Percentiles rank a stretch among this genome's conserved stretches.
Evolutionary conservation across 768 basidiomycete genomes (phyloP).

Genomic region (Pleurotus cornucopiae): DNA sequence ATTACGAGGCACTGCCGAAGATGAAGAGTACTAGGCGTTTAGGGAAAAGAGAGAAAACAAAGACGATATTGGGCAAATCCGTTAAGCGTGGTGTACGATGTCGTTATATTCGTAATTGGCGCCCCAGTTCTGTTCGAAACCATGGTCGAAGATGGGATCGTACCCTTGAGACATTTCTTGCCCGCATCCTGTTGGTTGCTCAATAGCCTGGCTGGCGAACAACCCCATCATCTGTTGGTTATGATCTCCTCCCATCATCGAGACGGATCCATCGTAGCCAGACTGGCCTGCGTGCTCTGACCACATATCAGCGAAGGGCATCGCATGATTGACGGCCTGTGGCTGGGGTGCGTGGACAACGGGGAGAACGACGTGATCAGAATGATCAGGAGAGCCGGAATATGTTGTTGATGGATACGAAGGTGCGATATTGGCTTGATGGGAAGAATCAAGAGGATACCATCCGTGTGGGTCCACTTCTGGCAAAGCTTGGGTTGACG

Average conservation of each 20-base stretch:
- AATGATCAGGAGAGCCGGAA: conserved; percentile 33
- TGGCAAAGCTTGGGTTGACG: conserved; percentile 11
- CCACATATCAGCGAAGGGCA: conserved; percentile 16
- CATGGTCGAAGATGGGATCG: background rate
- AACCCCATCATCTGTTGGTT: background rate
- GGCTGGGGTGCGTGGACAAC: conserved; percentile 22
- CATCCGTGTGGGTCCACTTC: conserved; percentile 17
- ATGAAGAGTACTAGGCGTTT: background rate
- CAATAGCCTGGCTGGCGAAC: background rate
- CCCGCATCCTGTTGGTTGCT: background rate
- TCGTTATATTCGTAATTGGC: background rate
- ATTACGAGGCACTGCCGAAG: background rate
- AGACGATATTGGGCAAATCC: background rate
- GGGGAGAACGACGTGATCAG: conserved; percentile 12
- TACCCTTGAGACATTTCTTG: background rate
- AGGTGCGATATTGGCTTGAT: conserved; percentile 8
- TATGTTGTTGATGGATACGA: conserved; percentile 39
- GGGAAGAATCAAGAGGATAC: conserved; percentile 13
- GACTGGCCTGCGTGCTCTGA: conserved; percentile 9
- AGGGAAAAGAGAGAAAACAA: background rate
- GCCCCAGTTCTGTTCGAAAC: background rate
- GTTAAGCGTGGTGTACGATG: background rate
- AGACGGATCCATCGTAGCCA: background rate
- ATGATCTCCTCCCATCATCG: background rate
- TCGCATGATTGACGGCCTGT: conserved; percentile 10